These are phyloP conservation scores for Phytophthora hybrid DNA, from an alignment of 352 stramenopile genomes.

Conservation along the genomic window DNA sequence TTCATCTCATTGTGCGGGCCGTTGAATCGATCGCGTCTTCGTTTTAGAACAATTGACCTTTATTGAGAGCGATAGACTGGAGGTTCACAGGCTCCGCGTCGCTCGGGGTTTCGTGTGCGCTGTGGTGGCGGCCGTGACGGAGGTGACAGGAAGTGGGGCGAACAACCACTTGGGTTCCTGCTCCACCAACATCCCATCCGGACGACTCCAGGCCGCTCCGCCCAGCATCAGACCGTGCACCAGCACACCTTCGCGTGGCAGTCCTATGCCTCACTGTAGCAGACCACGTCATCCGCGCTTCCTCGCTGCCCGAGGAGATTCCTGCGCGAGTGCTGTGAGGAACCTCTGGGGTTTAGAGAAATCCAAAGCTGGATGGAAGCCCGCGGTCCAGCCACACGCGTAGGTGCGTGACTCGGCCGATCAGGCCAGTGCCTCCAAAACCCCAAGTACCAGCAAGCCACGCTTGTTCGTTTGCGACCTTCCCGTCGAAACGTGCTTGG, in stretches of 20 bases:
- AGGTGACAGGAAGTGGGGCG: constrained; percentile 70
- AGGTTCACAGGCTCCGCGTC: constrained; percentile 74
- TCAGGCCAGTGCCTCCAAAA: constrained; percentile 71
- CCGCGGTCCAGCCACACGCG: constrained; percentile 71
- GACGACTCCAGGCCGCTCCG: constrained; percentile 76
- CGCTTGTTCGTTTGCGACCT: constrained; percentile 73
- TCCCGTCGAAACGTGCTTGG: constrained; percentile 76
- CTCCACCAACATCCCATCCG: constrained; percentile 77
- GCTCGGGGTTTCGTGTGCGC: constrained; percentile 78
- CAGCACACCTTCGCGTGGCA: constrained; percentile 78
- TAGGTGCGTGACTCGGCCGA: constrained; percentile 65
- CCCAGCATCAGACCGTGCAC: constrained; percentile 80
- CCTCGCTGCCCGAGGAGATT: constrained; percentile 68
- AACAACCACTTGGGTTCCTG: constrained; percentile 84
- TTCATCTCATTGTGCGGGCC: not conserved
- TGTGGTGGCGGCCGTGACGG: constrained; percentile 81
- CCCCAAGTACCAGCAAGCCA: constrained; percentile 73
- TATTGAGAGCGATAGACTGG: constrained; percentile 53
- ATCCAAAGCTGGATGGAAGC: constrained; percentile 68
- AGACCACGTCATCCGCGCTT: constrained; percentile 80
- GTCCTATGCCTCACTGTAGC: constrained; percentile 85
- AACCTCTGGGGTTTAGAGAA: constrained; percentile 84
- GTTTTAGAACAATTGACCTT: not conserved
- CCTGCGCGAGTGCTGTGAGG: constrained; percentile 78
- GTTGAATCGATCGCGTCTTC: not conserved